Evolutionary conservation across 2,329 filamentous ascomycete genomes (phyloP).

Genomic region (Stachybotrys chartarum): DNA sequence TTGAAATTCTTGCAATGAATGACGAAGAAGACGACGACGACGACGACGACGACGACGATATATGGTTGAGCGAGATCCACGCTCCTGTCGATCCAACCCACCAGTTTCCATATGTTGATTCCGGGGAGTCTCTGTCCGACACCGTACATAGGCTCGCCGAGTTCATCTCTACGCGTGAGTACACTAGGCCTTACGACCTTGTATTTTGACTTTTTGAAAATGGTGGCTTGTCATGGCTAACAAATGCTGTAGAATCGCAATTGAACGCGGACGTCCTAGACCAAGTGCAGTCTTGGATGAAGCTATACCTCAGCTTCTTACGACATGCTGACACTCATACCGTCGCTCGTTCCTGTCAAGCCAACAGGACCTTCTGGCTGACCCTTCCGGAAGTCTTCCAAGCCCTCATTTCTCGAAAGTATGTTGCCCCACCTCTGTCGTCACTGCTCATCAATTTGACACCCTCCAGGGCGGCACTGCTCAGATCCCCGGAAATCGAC

Average conservation of each 20-base stretch:
- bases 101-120: conserved; percentile 38
- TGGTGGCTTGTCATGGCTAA: conserved; percentile 13
- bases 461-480: conserved; percentile 15
- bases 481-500: conserved; percentile 17
- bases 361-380: conserved; percentile 44
- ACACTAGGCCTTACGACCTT: background rate
- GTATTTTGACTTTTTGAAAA: background rate
- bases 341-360: conserved; percentile 34
- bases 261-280: conserved; percentile 37
- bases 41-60: conserved; percentile 9
- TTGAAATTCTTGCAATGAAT: conserved; percentile 33
- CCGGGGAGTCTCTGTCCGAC: conserved; percentile 19
- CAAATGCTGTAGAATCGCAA: conserved; percentile 24
- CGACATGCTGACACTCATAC: conserved; percentile 21
- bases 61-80: conserved; percentile 11
- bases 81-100: conserved; percentile 31
- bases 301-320: conserved; percentile 36
- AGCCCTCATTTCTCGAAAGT: conserved; percentile 30
- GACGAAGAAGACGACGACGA: conserved; percentile 18
- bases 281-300: conserved; percentile 43
- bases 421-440: conserved; percentile 11
- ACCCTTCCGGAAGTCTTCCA: conserved; percentile 42
- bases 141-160: conserved; percentile 27
- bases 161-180: conserved; percentile 26
- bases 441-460: conserved; percentile 4